These are phyloP conservation scores for Aureobasidium sp. DNA, from an alignment of 2,329 filamentous ascomycete genomes.

Conservation along the genomic window DNA sequence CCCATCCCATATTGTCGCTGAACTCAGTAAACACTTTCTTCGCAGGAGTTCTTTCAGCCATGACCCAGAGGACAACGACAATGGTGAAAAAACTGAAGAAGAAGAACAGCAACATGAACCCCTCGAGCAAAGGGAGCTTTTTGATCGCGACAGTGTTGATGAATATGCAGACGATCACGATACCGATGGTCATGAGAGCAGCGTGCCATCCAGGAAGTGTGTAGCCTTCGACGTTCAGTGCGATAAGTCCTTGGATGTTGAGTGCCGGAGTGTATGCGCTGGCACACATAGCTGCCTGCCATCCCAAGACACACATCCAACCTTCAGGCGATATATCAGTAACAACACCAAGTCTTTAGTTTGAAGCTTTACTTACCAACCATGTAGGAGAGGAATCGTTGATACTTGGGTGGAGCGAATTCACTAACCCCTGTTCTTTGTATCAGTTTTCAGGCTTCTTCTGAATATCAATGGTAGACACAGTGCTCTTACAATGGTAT, in stretches of 20 bases:
- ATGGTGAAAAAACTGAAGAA: slow-evolving; percentile 33
- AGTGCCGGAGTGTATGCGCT: slow-evolving; percentile 7
- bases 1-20: slow-evolving; percentile 34
- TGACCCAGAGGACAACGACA: slow-evolving; percentile 21
- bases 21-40: slow-evolving; percentile 33
- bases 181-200: slow-evolving; percentile 3
- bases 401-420: slow-evolving; percentile 12
- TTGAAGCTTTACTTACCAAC: not conserved
- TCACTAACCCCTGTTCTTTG: slow-evolving; percentile 4
- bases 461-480: not conserved
- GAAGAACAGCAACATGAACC: slow-evolving; percentile 33
- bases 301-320: slow-evolving; percentile 13
- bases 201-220: slow-evolving; percentile 6
- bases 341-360: not conserved
- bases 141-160: slow-evolving; percentile 14
- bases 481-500: slow-evolving; percentile 9
- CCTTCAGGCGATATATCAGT: not conserved
- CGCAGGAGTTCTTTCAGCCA: slow-evolving; percentile 23
- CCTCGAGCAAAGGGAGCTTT: slow-evolving; percentile 25
- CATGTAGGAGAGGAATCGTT: slow-evolving; percentile 13
- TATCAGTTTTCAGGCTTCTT: not conserved
- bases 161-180: slow-evolving; percentile 5
- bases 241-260: slow-evolving; percentile 10
- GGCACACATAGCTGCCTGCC: slow-evolving; percentile 11
- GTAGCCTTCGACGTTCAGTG: slow-evolving; percentile 1